Percentiles rank a stretch among this genome's conserved stretches.
These are phyloP conservation scores for Phaeophleospora eucalypticola DNA, from an alignment of 2,329 filamentous ascomycete genomes.

Conservation along the genomic window DNA sequence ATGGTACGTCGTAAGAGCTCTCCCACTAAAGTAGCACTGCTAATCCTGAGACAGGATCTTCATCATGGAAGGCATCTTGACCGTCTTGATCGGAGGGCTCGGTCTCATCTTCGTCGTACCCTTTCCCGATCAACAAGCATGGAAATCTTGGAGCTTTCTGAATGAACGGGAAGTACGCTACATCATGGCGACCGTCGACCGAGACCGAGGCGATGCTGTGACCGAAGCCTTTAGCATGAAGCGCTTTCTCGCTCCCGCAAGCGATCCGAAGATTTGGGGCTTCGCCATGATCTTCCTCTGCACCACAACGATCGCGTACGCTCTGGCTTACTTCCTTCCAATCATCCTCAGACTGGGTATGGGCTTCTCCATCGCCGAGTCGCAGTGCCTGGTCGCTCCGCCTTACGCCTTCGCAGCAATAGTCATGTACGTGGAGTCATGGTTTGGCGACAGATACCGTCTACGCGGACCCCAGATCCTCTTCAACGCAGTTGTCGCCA, in stretches of 20 bases:
- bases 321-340: conserved; percentile 73
- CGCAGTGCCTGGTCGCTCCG: conserved; percentile 69
- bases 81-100: background rate
- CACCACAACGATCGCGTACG: conserved; percentile 67
- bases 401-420: conserved; percentile 63
- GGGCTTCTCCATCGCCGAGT: conserved; percentile 58
- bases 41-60: background rate
- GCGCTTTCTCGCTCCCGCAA: conserved; percentile 37
- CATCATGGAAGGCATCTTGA: background rate
- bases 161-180: conserved; percentile 41
- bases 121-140: background rate
- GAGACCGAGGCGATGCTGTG: conserved; percentile 47
- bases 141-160: conserved; percentile 30
- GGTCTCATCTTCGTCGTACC: background rate
- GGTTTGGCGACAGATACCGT: conserved; percentile 62
- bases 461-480: conserved; percentile 63
- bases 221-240: conserved; percentile 42
- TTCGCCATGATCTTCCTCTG: conserved; percentile 53
- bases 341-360: conserved; percentile 63
- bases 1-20: no score
- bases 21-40: background rate
- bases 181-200: conserved; percentile 45
- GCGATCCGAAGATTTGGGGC: conserved; percentile 49
- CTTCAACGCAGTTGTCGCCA: conserved; percentile 57
- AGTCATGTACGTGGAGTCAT: conserved; percentile 50